Base-by-base conservation (phyloP, 2,329 filamentous ascomycete genomes). In the Fusarium proliferatum region DNA sequence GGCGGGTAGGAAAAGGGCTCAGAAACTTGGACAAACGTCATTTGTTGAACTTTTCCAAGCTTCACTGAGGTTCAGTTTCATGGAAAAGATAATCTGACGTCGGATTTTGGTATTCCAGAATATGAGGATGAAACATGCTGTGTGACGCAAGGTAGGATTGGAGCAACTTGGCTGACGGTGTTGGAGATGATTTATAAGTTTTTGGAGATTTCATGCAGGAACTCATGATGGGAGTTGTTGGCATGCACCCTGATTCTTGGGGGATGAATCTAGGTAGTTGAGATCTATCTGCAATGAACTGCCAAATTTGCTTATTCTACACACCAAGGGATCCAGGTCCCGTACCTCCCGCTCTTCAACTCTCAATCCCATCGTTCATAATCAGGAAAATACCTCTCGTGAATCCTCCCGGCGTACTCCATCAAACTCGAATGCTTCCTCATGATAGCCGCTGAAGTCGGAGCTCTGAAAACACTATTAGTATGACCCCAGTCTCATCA, bases 341-440 rank as follows among this genome's bases (percentile, higher is more conserved):
- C n/a, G 9, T 39, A 16, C 34, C 23, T 28, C 23, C 23, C 28
- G 7, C 23, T 30, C 7, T 16, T 11, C 15, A 41, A 16, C 26
- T 28, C 36, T n/a, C 5, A 5, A 30, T 77, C 61, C 81, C 84
- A 84, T 36, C 76, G 76, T 65, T 86, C 81, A 74, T 91, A 91
- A 41, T 92, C 89, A 0, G 87, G 84, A 72, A 92, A 92, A 74
- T 88, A 90, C 9, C 69, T 66, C 52, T 84, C 79, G 75, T 91
- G 88, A 46, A 92, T 89, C 63, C 87, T 84, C 42, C 76, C 75
- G 6, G 88, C 89, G 79, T 91, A 92, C 6, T 90, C 87, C 15
- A 88, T 43, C 16, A 91, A 63, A 0, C 81, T 81, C 1, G 88
- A 86, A 67, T 86, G 87, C 5, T 79, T 77, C 64, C 80, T 83